Conservation (phyloP, 2,329 filamentous ascomycete species). For the Beauveria brongniartii region DNA sequence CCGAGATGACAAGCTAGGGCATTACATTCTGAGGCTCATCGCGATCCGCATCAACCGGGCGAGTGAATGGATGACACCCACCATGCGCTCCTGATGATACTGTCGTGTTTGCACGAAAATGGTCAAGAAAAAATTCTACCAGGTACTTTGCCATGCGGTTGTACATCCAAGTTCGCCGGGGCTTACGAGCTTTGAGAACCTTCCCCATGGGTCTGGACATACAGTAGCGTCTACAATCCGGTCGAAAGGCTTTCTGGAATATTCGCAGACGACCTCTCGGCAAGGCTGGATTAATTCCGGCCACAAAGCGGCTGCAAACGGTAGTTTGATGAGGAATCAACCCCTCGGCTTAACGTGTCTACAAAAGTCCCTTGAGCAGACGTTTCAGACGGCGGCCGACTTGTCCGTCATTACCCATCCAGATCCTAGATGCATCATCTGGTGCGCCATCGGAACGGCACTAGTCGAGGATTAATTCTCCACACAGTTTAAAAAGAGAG, state of each 20-base stretch:
- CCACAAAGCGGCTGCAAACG: conserved; percentile 38
- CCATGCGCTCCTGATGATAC: conserved; percentile 40
- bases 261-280: conserved; percentile 32
- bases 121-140: conserved; percentile 26
- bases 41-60: conserved; percentile 31
- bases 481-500: conserved; percentile 33
- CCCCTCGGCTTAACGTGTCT: conserved; percentile 39
- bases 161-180: conserved; percentile 38
- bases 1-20: conserved; percentile 29
- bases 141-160: conserved; percentile 37
- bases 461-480: conserved; percentile 38
- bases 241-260: conserved; percentile 27
- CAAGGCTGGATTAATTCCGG: conserved; percentile 32
- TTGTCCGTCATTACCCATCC: conserved; percentile 35
- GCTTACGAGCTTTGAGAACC: conserved; percentile 37
- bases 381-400: conserved; percentile 33
- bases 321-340: conserved; percentile 45
- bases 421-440: conserved; percentile 42
- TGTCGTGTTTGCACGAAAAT: conserved; percentile 38
- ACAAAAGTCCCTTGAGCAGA: conserved; percentile 29
- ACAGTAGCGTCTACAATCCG: conserved; percentile 38
- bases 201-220: conserved; percentile 39
- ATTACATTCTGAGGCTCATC: conserved; percentile 35
- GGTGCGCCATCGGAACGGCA: conserved; percentile 39
- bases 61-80: conserved; percentile 50